Conservation (phyloP, 2,329 filamentous ascomycete species). For the Colletotrichum magnum region DNA sequence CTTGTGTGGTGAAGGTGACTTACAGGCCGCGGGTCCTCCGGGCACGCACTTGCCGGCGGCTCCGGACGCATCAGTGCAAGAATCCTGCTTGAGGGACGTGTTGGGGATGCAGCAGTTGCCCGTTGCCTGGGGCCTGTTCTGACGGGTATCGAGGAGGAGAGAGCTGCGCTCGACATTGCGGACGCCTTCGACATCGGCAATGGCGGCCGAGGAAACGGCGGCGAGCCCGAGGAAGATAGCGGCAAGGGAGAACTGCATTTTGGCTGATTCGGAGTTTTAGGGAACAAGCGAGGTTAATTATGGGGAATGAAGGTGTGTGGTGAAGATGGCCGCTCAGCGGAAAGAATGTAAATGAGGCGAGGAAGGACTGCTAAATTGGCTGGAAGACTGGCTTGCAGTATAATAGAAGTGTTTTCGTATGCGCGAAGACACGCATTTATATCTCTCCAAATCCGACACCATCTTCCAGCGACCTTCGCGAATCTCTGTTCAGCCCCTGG, state of each 20-base stretch:
- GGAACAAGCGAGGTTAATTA: no score
- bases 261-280: conserved; percentile 19
- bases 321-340: conserved; percentile 16
- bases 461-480: no score
- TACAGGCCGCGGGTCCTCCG: conserved; percentile 49
- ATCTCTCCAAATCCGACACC: not conserved
- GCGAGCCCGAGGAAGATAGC: conserved; percentile 45
- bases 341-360: conserved; percentile 8
- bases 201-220: conserved; percentile 43
- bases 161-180: conserved; percentile 7
- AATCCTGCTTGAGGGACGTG: conserved; percentile 52
- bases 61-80: conserved; percentile 48
- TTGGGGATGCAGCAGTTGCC: conserved; percentile 52
- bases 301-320: not conserved
- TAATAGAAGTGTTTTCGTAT: not conserved
- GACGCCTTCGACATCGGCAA: conserved; percentile 42
- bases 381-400: conserved; percentile 6
- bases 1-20: conserved; percentile 22
- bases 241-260: conserved; percentile 47
- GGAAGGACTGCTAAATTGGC: not conserved
- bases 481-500: no score
- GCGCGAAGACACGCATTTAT: not conserved
- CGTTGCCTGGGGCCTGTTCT: conserved; percentile 52
- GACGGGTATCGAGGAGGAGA: conserved; percentile 42
- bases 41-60: conserved; percentile 50